Conservation (phyloP, 2,329 filamentous ascomycete species). For the Fusarium chaquense region DNA sequence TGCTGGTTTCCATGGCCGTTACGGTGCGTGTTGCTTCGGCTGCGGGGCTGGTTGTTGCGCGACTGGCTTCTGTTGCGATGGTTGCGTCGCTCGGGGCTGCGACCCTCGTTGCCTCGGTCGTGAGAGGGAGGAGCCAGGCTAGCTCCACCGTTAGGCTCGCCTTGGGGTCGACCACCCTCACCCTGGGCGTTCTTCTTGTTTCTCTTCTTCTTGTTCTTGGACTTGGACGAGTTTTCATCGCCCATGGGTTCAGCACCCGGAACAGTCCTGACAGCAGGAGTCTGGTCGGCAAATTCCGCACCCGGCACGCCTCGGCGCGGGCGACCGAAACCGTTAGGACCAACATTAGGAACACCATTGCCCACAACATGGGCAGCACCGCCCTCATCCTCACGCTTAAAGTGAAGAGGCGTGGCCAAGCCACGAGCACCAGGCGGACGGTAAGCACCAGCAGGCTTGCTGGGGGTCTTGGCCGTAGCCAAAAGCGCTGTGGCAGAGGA, state of each 20-base stretch:
- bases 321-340: constrained; percentile 83
- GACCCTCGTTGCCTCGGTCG: constrained; percentile 60
- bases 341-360: constrained; percentile 79
- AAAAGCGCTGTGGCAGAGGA: constrained; percentile 85
- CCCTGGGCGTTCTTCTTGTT: constrained; percentile 88
- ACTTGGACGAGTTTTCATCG: constrained; percentile 80
- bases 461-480: constrained; percentile 89
- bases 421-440: constrained; percentile 94
- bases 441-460: constrained; percentile 97
- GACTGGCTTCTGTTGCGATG: constrained; percentile 64
- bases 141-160: constrained; percentile 60
- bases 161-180: constrained; percentile 69
- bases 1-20: constrained; percentile 47
- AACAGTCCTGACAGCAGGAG: constrained; percentile 76
- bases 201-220: constrained; percentile 99
- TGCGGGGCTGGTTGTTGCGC: constrained; percentile 62
- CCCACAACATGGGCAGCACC: constrained; percentile 86
- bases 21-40: constrained; percentile 63
- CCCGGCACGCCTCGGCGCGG: constrained; percentile 85
- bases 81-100: constrained; percentile 74
- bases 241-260: constrained; percentile 72
- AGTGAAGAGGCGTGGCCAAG: constrained; percentile 87
- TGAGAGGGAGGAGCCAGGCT: constrained; percentile 62
- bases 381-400: constrained; percentile 97
- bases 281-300: constrained; percentile 77